Evolutionary conservation across 2,329 filamentous ascomycete species (phyloP).

Genomic region (Diaporthe citri): DNA sequence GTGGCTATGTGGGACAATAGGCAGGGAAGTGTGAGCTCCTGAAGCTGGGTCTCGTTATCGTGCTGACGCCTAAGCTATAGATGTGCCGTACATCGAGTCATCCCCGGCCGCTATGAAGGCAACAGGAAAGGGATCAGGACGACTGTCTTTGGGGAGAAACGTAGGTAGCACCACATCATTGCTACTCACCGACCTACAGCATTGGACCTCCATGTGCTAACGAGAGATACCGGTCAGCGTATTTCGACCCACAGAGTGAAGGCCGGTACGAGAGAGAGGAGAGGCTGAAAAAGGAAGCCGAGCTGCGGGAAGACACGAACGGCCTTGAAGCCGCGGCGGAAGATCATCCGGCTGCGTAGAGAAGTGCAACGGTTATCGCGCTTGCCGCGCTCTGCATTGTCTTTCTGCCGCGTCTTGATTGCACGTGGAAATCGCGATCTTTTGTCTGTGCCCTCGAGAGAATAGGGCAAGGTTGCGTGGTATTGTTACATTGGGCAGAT

Average conservation of each 20-base stretch:
- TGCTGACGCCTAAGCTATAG: slow-evolving; percentile 29
- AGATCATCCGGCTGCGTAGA: not conserved
- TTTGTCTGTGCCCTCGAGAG: not conserved
- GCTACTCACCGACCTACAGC: not conserved
- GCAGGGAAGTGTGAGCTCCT: slow-evolving; percentile 34
- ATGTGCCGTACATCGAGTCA: slow-evolving; percentile 55
- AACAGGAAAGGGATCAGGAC: slow-evolving; percentile 54
- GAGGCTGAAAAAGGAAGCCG: slow-evolving; percentile 41
- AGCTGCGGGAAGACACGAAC: not conserved
- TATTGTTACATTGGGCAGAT: not conserved
- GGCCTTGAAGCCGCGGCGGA: not conserved
- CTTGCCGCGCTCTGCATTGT: not conserved
- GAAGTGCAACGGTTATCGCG: no score
- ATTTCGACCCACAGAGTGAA: slow-evolving; percentile 50
- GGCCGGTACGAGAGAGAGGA: slow-evolving; percentile 46
- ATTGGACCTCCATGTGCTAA: not conserved
- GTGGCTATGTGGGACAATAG: slow-evolving; percentile 66
- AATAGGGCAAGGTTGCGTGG: not conserved
- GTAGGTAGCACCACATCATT: slow-evolving; percentile 47
- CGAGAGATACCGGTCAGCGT: slow-evolving; percentile 43
- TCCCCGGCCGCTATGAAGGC: slow-evolving; percentile 55
- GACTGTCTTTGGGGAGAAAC: slow-evolving; percentile 59
- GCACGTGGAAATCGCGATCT: not conserved
- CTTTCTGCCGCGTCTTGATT: not conserved
- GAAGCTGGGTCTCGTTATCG: not conserved